Conservation (phyloP, 768 basidiomycete genomes). For the Ephemerocybe angulata region DNA sequence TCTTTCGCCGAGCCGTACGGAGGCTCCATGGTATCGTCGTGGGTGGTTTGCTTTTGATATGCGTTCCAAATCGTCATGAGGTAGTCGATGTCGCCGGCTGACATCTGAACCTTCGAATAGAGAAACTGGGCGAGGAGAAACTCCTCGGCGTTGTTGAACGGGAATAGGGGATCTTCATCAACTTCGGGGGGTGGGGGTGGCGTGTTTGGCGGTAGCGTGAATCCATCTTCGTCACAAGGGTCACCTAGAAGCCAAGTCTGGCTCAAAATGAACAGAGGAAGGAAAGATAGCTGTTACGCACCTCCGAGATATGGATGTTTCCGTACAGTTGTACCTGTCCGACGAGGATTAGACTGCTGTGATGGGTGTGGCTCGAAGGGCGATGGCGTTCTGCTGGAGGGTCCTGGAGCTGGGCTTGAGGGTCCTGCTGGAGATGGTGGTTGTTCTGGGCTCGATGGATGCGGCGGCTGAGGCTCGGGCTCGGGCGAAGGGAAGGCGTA, state of each 20-base stretch:
- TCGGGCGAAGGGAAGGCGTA: not conserved
- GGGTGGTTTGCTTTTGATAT: constrained; percentile 10
- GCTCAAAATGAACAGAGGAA: not conserved
- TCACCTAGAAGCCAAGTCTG: not conserved
- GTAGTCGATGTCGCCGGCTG: constrained; percentile 18
- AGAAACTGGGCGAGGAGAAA: constrained; percentile 19
- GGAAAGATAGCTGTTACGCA: too few relatives aligned
- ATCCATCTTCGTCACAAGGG: not conserved
- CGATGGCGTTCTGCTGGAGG: not conserved
- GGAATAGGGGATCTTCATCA: not conserved
- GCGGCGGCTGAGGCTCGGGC: too few relatives aligned
- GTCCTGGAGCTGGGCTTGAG: not conserved
- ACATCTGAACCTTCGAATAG: constrained; percentile 16
- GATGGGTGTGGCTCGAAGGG: not conserved
- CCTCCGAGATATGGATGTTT: not conserved
- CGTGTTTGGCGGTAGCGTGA: not conserved
- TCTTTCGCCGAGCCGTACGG: constrained; percentile 30
- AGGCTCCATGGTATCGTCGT: constrained; percentile 15
- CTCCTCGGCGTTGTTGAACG: not conserved
- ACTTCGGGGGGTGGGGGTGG: not conserved
- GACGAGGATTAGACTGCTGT: not conserved
- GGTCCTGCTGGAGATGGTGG: not conserved
- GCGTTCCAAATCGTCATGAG: constrained; percentile 12
- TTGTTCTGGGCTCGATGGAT: not conserved
- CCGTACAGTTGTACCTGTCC: not conserved